Evolutionary conservation across 1,284 basidiomycete genomes (phyloP), one percentile per base, ranked within the genome.

Genomic region (Gymnopus androsaceus): DNA sequence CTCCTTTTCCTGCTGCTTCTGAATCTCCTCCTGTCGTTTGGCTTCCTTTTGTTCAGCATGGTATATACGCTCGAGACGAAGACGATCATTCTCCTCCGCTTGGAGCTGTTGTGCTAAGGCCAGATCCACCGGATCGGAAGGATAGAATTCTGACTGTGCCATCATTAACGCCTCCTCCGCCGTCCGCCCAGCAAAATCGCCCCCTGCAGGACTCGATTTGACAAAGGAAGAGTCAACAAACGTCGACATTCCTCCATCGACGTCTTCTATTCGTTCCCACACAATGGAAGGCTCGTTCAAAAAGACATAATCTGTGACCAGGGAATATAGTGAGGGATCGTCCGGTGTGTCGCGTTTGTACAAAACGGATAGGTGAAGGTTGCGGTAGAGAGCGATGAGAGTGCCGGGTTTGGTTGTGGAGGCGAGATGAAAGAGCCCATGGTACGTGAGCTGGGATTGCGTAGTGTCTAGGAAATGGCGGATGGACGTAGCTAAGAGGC

Each of bases 261-360:
- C 81, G 64, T 97, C 94, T 62, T 91, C 90, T 21, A 96, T 73
- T 15, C 87, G 83, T 72, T 96, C 93, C 93, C 94, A 95, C 3
- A 95, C 84, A 25, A 95, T 84, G 17, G 83, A 82, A 0, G 85
- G 76, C 66, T 95, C 92, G 61, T 84, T 71, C 14, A 88, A 71
- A 68, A 95, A 94, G 21, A 86, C 82, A 47, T 89, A 79, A 69
- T 95, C 94, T 0, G 92, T 94, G 6, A 88, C 90, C 57, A 95
- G 84, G 3, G 83, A 83, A 70, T 92, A 95, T 2, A 95, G 75
- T 23, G 79, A 76, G 2, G 78, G 71, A 50, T 81, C 79, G 7
- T 69, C 65, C 15, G 63, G 65, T 15, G 60, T 55, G 6, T 40
- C 36, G 27, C 60, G 36, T 64, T 88, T 91, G 77, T 94, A 91